Base-by-base conservation (phyloP, 805 yeast genomes). In the Yamadazyma phyllophila region DNA sequence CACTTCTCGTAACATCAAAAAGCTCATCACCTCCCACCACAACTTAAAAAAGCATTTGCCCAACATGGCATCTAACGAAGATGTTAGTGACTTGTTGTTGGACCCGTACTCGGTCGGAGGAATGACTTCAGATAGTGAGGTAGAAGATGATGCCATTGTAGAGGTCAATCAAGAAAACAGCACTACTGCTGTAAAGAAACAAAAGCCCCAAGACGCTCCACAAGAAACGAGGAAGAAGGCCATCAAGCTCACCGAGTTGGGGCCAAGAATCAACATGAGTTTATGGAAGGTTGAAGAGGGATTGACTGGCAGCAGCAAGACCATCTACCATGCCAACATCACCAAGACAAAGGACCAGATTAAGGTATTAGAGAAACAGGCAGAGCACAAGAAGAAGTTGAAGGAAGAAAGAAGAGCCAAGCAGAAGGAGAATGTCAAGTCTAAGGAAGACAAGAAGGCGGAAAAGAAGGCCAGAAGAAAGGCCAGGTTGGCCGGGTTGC, bases 211-310 rank as follows among this genome's bases (percentile, higher is more conserved):
- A 6, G 48, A 44, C 12, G 53, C 52, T 14, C 50, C 55, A n/a
- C 55, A 62, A 31, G 11, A n/a, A 14, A 66, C 78, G 43, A 60
- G 67, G 29, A 90, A 89, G 66, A 81, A 87, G 58, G 98, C 99
- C 1, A 88, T 94, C 55, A 91, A 89, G 62, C 73, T 94, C 41
- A 88, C 92, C 1, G 99, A 94, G 65, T 71, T 92, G 40, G 99
- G 99, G 0, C 99, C 99, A 31, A 77, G 99, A 53, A 67, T 94
- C 65, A 81, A 79, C 54, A 70, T 94, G 65, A 73, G 81, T 42
- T 70, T 94, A 47, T 70, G 85, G 41, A 94, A 94, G 69, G 88
- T 94, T 44, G 97, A 92, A 66, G 98, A 92, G 60, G 96, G 94
- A 13, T 59, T 71, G 49, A 78, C 88, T 16, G 92, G 97, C 47